Base-by-base conservation (phyloP, 169 alveolate species). In the Fabrea salina region DNA sequence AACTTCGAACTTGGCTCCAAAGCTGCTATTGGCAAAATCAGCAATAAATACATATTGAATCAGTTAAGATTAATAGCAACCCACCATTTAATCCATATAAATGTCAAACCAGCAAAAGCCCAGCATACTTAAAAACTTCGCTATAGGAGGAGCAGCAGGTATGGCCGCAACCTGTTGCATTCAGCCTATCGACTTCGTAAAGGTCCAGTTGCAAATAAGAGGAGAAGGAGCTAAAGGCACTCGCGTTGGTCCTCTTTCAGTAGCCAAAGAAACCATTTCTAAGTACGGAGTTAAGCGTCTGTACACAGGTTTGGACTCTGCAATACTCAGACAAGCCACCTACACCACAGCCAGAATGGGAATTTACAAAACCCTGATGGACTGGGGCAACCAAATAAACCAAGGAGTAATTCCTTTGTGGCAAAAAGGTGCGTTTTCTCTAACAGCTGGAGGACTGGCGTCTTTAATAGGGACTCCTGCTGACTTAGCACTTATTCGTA, bases 301-400 rank as follows among this genome's bases (percentile, higher is more conserved):
- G 13, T 72, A 72, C 79, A 96, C 88, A 85, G 99, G 99, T 43
- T 88, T 98, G 40, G 99, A 97, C 75, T 98, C 99, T 5, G 99
- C 98, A 0, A 74, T 96, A 40, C 83, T 95, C 32, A 91, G 99
- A 35, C 97, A 98, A 82, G 89, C 97, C 4, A 87, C 97, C 0
- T 98, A 98, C 83, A 94, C 99, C 5, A 97, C 99, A 0, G 93
- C 98, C 27, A 90, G 99, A 58, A 87, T 97, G 67, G 99, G 99
- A 25, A 78, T 97, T 44, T 97, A 95, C 92, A 91, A 98, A 35
- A 86, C 96, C 13, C 70, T 95, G 51, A 82, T 93, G 51, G 98
- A 95, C 87, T 67, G 56, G 78, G 78, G 80, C 7, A 16, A 22
- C 71, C 90, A 87, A 51, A 72, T 7, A n/a, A 13, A 51, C 51